Evolutionary conservation across 495 filamentous ascomycete genomes (phyloP), one percentile per base, ranked within the genome.

Genomic region (Cladorrhinum samala): DNA sequence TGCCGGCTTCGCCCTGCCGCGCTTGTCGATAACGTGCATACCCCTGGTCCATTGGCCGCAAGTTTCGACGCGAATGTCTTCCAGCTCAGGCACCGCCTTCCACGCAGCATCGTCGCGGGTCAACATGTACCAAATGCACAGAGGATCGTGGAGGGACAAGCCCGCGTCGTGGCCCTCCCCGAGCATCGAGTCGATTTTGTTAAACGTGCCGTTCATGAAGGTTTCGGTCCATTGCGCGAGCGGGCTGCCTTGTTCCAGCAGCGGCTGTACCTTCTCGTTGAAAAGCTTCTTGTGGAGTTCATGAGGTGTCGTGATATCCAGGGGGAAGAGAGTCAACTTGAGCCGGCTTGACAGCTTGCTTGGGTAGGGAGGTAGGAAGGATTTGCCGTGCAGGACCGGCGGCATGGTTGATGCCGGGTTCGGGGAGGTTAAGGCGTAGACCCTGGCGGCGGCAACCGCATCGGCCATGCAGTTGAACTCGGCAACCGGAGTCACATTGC

Each of bases 1-100:
- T 9, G 68, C 72, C 2, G 81, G 72, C 53, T 75, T 81, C 57
- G 82, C 83, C 42, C 79, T 67, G 42, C 71, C 77, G 13, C 93
- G 76, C 9, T 82, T 72, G 68, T 98, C 94, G 30, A 89, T 73
- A 16, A 97, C 78, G 65, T 89, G 91, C 84, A 90, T 88, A 2
- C 93, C 93, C 40, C 86, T 75, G 48, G 92, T 96, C 93, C 93
- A 98, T 69, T 97, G 92, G 4, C 93, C 93, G 25, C 77, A 65
- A 1, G 88, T 88, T 67, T 98, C 93, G 20, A 98, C 73, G 13
- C 93, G 77, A 47, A 97, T 85, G 68, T 98, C 93, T 65, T 81
- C 72, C 17, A 69, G 75, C 54, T 71, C 66, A 9, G 66, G 55
- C 18, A 72, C 66, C 21, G 72, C 55, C 63, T 71, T 74, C 78